Percentiles rank a stretch among this genome's conserved stretches.
Evolutionary conservation across 805 yeast species (phyloP).

Genomic region (Kazachstania taianensis): DNA sequence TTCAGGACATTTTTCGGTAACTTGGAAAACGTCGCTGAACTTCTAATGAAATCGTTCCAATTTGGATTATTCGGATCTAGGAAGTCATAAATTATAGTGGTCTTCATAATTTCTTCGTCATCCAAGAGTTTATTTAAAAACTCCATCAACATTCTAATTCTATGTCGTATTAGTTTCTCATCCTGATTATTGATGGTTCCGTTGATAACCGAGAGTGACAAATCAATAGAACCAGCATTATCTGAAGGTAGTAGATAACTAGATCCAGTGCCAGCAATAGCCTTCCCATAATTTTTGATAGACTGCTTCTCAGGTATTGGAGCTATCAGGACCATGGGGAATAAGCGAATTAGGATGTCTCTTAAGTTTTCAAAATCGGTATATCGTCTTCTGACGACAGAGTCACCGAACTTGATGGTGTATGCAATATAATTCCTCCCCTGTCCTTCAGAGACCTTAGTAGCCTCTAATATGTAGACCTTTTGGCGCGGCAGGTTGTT

Average conservation of each 20-base stretch:
- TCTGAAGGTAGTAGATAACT: conserved; percentile 24
- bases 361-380: conserved; percentile 85
- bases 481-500: not conserved
- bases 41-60: conserved; percentile 28
- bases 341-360: conserved; percentile 54
- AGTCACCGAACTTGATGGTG: conserved; percentile 49
- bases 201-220: conserved; percentile 24
- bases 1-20: conserved; percentile 26
- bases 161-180: conserved; percentile 29
- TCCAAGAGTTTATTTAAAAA: conserved; percentile 24
- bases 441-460: conserved; percentile 26
- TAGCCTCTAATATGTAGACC: conserved; percentile 24
- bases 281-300: conserved; percentile 25
- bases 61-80: conserved; percentile 26
- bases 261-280: conserved; percentile 21
- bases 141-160: conserved; percentile 27
- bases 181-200: conserved; percentile 24
- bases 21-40: conserved; percentile 27
- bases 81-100: conserved; percentile 26
- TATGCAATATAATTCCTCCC: conserved; percentile 48
- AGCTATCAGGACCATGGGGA: conserved; percentile 77
- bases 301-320: conserved; percentile 85
- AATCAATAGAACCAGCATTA: conserved; percentile 23
- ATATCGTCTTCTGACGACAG: conserved; percentile 66
- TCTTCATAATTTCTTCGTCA: conserved; percentile 22